Percentiles rank a stretch among this genome's conserved stretches.
Evolutionary conservation across 78 protist species (phyloP).

Genomic region (Dictyostelium intermedium): DNA sequence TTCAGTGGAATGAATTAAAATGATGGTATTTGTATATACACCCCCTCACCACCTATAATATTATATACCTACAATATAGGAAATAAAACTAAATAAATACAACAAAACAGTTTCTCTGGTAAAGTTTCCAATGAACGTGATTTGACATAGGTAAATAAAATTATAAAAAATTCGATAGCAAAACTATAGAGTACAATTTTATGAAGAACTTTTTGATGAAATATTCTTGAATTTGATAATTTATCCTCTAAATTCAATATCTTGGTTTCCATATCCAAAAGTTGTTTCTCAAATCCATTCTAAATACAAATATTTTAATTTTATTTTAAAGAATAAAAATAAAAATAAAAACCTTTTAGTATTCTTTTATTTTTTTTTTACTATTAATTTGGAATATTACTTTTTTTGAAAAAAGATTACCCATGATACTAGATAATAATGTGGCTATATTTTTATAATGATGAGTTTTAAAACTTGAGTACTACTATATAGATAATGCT

Average conservation of each 20-base stretch:
- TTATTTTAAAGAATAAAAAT: neutral
- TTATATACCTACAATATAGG: conserved; percentile 27
- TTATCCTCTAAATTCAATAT: conserved; percentile 33
- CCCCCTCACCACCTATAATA: no score
- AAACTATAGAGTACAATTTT: conserved; percentile 11
- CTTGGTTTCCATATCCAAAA: conserved; percentile 47
- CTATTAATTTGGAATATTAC: neutral
- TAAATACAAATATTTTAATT: neutral
- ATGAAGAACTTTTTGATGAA: neutral
- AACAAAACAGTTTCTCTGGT: conserved; percentile 15
- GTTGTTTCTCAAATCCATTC: conserved; percentile 48
- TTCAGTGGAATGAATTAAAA: no score
- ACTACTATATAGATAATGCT: no score
- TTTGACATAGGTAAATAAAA: conserved; percentile 11
- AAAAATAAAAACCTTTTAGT: neutral
- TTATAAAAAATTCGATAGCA: conserved; percentile 31
- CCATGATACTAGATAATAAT: neutral
- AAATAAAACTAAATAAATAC: conserved; percentile 12
- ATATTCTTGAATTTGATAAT: neutral
- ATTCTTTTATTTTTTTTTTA: neutral
- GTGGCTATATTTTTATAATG: neutral
- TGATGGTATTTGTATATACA: no score
- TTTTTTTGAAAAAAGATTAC: conserved; percentile 14
- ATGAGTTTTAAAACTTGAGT: neutral
- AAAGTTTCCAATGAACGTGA: neutral